Percentiles rank a stretch among this genome's conserved stretches.
Conservation (phyloP, 2,329 filamentous ascomycete species). For the Geosmithia putterillii region DNA sequence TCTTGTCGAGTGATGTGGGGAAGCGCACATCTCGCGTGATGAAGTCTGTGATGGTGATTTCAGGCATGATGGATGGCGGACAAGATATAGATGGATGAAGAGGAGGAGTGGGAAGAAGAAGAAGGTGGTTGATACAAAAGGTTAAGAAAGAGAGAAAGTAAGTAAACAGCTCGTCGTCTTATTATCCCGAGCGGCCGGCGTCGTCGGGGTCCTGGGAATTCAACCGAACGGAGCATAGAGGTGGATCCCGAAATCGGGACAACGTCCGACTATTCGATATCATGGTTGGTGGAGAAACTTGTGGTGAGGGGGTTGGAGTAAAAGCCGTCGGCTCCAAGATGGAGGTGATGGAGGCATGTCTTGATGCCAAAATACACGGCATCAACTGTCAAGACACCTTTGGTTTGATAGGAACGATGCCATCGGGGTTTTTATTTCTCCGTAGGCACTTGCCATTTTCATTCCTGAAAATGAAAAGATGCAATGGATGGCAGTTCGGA, state of each 20-base stretch:
- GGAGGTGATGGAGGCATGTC: no score
- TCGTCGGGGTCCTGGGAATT: not conserved
- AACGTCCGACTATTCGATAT: not conserved
- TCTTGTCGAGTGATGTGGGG: constrained; percentile 89
- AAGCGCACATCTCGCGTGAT: constrained; percentile 64
- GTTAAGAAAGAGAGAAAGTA: no score
- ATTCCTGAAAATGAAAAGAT: no score
- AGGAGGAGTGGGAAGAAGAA: not conserved
- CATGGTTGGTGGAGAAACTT: not conserved
- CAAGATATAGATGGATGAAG: not conserved
- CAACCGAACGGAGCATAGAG: not conserved
- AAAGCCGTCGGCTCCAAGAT: not conserved
- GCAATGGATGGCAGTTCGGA: no score
- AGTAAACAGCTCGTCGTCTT: not conserved
- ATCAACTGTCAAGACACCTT: no score
- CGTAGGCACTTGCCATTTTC: no score
- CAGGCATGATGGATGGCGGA: constrained; percentile 12
- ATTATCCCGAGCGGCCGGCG: not conserved
- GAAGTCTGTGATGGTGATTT: constrained; percentile 63
- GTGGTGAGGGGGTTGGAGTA: not conserved
- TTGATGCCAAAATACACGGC: no score
- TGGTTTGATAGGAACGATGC: no score
- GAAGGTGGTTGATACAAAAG: no score
- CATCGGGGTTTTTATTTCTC: no score
- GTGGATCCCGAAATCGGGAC: not conserved